Evolutionary conservation across 2,329 filamentous ascomycete species (phyloP), one percentile per base, ranked within the genome.

Genomic region (Aspergillus ochraceus): DNA sequence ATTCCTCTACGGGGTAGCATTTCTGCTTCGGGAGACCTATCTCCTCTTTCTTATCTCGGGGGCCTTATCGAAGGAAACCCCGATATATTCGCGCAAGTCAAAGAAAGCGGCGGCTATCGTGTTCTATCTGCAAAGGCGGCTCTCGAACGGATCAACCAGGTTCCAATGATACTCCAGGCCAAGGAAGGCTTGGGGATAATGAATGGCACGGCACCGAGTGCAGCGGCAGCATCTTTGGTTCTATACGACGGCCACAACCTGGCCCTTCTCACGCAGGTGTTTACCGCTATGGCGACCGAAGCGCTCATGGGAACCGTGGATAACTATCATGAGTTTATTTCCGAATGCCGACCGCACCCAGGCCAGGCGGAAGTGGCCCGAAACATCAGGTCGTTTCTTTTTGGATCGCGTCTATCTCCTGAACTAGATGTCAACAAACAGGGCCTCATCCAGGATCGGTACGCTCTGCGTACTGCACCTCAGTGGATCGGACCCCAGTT

Each of bases 401-500:
- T 55, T 2, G 77, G 74, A 3, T 86, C 84, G 0, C 64, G 22
- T 10, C 17, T 47, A 71, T 11, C 74, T 86, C 6, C 22, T 12
- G 29, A 54, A 54, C 14, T n/a, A 22, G 51, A 54, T 11, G 50
- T 30, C 0, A 46, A 45, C 10, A 32, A 29, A 4, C 45, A 36
- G 11, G 51, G 14, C 9, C 30, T 58, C 14, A 20, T 51, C 14
- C 85, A 89, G 68, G 88, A 90, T 67, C 80, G 87, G 4, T 90
- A 90, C 66, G 79, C 86, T 0, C 75, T 87, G 2, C 81, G 88
- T 5, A 89, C 84, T 0, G 82, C 84, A 2, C 80, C 86, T 0
- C 88, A 90, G 71, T 90, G 88, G 87, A 77, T 90, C 29, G 86
- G 86, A 0, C 87, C 88, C 0, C 77, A 84, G 30, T 74, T 90